A percentile compares a stretch with the other conserved stretches of the same genome.
Conservation (phyloP, 2,329 filamentous ascomycete species). For the Fusarium transvaalense region DNA sequence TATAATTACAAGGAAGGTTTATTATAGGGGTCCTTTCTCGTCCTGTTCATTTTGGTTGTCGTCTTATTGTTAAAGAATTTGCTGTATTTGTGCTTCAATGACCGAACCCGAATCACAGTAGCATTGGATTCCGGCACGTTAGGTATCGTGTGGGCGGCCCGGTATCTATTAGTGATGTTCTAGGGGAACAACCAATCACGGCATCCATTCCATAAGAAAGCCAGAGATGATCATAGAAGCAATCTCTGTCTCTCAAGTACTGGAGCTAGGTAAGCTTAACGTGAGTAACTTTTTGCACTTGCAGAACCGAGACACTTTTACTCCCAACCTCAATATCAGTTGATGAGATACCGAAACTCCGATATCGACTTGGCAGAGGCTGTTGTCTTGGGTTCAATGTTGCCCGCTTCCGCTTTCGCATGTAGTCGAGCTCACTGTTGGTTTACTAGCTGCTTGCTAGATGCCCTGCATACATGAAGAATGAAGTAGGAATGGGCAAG, state of each 20-base stretch:
- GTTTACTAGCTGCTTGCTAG: no score
- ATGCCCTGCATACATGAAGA: constrained; percentile 7
- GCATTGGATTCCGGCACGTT: neutral
- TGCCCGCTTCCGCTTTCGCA: constrained; percentile 2
- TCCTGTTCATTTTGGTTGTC: neutral
- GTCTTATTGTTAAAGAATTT: neutral
- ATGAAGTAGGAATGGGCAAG: neutral
- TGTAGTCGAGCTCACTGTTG: neutral
- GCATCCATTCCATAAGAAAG: neutral
- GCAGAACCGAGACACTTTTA: neutral
- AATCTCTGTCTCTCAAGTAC: neutral
- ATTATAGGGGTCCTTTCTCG: constrained; percentile 1
- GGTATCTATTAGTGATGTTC: constrained; percentile 2
- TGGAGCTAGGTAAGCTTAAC: neutral
- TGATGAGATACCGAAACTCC: neutral
- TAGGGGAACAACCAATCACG: constrained; percentile 4
- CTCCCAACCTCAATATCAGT: neutral
- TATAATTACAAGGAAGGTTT: neutral
- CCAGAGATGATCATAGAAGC: constrained; percentile 2
- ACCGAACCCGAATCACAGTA: neutral
- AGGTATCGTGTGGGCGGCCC: neutral
- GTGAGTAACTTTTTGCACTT: neutral
- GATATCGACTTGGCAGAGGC: constrained; percentile 1
- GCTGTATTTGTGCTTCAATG: neutral
- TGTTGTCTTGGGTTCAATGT: neutral